Conservation (phyloP, 1,139 yeast species). For the Saccharomyces hybrid region DNA sequence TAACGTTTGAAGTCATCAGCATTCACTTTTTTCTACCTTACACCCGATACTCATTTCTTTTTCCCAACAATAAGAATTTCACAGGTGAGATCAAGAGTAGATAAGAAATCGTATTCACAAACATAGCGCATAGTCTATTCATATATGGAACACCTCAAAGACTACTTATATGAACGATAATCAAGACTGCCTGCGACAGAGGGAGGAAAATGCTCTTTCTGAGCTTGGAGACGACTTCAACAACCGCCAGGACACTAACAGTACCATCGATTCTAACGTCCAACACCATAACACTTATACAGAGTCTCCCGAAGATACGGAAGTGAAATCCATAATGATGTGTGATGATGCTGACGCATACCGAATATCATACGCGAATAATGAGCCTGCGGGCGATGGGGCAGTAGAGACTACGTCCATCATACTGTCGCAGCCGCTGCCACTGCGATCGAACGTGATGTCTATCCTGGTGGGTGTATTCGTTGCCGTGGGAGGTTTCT, state of each 20-base stretch:
- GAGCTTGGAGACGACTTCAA: neutral
- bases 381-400: neutral
- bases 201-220: neutral
- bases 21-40: too few relatives aligned
- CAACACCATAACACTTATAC: neutral
- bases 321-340: neutral
- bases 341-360: neutral
- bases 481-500: slow-evolving; percentile 76
- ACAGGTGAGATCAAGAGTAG: neutral
- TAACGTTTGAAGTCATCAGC: too few relatives aligned
- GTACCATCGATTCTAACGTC: neutral
- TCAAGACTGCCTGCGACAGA: neutral
- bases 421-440: slow-evolving; percentile 24
- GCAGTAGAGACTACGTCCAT: slow-evolving; percentile 15
- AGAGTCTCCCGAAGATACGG: neutral
- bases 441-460: slow-evolving; percentile 47
- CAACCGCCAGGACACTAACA: neutral
- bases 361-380: neutral
- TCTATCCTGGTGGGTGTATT: slow-evolving; percentile 65
- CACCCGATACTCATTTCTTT: neutral
- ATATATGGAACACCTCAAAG: neutral
- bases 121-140: neutral
- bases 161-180: neutral
- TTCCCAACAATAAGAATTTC: neutral
- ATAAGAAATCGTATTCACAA: neutral